A percentile compares a stretch with the other conserved stretches of the same genome.
Conservation (phyloP, 148 eudicot species). For the Amaranthus hypochondriacus region DNA sequence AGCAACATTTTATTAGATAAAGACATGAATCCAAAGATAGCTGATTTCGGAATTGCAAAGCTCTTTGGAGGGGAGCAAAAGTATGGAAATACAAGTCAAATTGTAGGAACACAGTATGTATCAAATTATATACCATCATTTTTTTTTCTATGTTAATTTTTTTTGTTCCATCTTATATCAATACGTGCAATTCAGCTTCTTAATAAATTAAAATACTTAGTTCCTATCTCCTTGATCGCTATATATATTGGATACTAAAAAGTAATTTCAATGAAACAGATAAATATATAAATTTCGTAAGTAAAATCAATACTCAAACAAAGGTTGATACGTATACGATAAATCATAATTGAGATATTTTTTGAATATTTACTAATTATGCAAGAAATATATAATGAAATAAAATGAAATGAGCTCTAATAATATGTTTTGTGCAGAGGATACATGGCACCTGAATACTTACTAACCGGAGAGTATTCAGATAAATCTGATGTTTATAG, state of each 20-base stretch:
- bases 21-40: slow-evolving; percentile 49
- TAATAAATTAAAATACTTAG: too few relatives aligned
- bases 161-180: background rate
- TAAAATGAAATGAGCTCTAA: background rate
- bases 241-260: too few relatives aligned
- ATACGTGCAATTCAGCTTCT: too few relatives aligned
- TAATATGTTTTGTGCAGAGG: slow-evolving; percentile 9
- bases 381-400: too few relatives aligned
- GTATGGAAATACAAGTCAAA: slow-evolving; percentile 51
- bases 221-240: too few relatives aligned
- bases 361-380: too few relatives aligned
- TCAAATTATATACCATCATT: background rate
- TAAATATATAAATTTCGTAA: too few relatives aligned
- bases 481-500: slow-evolving; percentile 46
- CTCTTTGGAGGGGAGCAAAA: slow-evolving; percentile 45
- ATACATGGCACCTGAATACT: slow-evolving; percentile 28
- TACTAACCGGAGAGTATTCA: slow-evolving; percentile 34
- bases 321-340: too few relatives aligned
- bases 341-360: too few relatives aligned
- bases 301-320: too few relatives aligned
- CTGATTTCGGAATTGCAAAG: slow-evolving; percentile 72
- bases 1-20: slow-evolving; percentile 60
- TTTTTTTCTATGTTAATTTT: background rate
- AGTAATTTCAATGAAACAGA: too few relatives aligned
- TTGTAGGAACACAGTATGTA: slow-evolving; percentile 22